These are phyloP conservation scores for Cyberlindnera bimundalis DNA, from an alignment of 805 yeast species.

Conservation along the genomic window DNA sequence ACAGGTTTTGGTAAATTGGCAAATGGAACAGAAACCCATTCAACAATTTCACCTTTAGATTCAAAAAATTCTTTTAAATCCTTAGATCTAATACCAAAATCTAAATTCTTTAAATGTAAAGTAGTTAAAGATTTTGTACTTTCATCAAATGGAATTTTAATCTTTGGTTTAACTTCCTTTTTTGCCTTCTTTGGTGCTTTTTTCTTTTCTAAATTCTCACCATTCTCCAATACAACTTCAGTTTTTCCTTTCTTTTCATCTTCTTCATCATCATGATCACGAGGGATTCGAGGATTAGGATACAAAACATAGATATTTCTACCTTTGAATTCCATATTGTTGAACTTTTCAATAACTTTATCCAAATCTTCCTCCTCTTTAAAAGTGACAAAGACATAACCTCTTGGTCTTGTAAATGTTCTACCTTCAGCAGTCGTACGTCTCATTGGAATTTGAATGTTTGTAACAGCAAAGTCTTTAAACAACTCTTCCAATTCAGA, in stretches of 20 bases:
- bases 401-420: constrained; percentile 41
- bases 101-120: constrained; percentile 58
- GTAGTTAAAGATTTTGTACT: constrained; percentile 45
- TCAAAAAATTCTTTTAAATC: constrained; percentile 50
- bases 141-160: constrained; percentile 34
- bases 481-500: constrained; percentile 51
- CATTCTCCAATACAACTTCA: not conserved
- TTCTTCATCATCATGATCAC: constrained; percentile 26
- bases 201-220: constrained; percentile 11
- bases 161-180: constrained; percentile 19
- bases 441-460: constrained; percentile 51
- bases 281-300: constrained; percentile 52
- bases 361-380: constrained; percentile 39
- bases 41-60: constrained; percentile 44
- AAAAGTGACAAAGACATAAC: constrained; percentile 60
- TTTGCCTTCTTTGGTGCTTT: constrained; percentile 4
- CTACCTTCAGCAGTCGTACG: constrained; percentile 32
- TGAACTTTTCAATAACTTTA: constrained; percentile 39
- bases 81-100: constrained; percentile 54
- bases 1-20: constrained; percentile 43
- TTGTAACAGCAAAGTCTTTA: constrained; percentile 42
- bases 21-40: constrained; percentile 58
- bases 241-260: constrained; percentile 1
- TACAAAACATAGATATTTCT: constrained; percentile 48
- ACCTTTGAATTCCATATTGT: constrained; percentile 41